These are phyloP conservation scores for Sarcodon aspratus DNA, from an alignment of 768 basidiomycete species.

Conservation along the genomic window DNA sequence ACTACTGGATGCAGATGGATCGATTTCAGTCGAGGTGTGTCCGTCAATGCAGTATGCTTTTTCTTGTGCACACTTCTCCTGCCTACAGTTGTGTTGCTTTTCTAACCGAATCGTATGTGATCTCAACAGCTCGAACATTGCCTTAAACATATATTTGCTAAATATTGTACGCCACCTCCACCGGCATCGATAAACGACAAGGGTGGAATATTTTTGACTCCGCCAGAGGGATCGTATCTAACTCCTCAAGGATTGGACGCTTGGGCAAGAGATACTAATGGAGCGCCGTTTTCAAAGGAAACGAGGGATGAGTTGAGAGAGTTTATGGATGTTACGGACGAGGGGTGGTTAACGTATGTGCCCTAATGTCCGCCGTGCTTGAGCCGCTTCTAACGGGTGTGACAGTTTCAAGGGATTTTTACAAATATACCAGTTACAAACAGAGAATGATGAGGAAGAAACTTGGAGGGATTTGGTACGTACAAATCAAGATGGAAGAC, in stretches of 20 bases:
- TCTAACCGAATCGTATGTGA: not conserved
- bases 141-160: conserved; percentile 68
- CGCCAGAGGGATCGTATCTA: conserved; percentile 41
- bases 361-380: not conserved
- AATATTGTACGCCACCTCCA: conserved; percentile 50
- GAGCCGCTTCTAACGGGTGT: not conserved
- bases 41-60: not conserved
- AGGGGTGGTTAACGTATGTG: conserved; percentile 63
- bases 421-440: conserved; percentile 79
- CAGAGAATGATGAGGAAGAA: conserved; percentile 74
- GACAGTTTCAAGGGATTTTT: conserved; percentile 67
- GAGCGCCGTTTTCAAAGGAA: conserved; percentile 65
- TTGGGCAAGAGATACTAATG: conserved; percentile 77
- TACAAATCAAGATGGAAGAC: not conserved
- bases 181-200: conserved; percentile 9
- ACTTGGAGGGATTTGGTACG: conserved; percentile 75
- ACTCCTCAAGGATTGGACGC: conserved; percentile 51
- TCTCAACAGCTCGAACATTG: conserved; percentile 47
- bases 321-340: conserved; percentile 64
- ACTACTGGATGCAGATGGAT: conserved; percentile 63
- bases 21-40: conserved; percentile 50
- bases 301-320: conserved; percentile 70
- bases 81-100: not conserved
- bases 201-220: conserved; percentile 1
- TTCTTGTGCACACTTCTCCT: not conserved